Percentiles rank a stretch among this genome's conserved stretches.
Conservation (phyloP, 352 stramenopile species). For the Elongisporangium undulatum region DNA sequence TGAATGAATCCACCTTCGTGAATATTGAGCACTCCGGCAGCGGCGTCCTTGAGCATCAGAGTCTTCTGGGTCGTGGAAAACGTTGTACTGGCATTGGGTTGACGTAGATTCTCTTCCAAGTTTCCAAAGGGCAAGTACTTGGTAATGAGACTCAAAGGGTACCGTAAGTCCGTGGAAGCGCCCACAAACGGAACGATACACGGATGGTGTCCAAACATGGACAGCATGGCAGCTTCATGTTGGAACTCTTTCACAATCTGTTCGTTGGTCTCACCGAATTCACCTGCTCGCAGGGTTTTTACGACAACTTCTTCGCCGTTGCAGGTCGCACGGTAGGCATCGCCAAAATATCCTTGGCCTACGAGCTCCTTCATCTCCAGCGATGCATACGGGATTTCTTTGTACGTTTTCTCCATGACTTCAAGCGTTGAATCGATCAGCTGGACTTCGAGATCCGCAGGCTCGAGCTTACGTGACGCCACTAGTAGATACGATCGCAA, state of each 20-base stretch:
- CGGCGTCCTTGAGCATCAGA: conserved; percentile 67
- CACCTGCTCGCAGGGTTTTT: conserved; percentile 73
- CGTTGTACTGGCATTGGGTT: conserved; percentile 14
- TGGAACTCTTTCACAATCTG: conserved; percentile 82
- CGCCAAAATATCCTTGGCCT: conserved; percentile 72
- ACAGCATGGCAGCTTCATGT: conserved; percentile 72
- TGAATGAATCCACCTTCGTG: conserved; percentile 60
- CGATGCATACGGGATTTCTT: conserved; percentile 63
- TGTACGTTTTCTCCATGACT: conserved; percentile 68
- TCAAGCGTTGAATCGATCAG: conserved; percentile 61
- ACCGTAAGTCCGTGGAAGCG: conserved; percentile 62
- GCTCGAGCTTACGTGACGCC: conserved; percentile 26
- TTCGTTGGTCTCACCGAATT: conserved; percentile 66
- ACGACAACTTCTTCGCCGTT: conserved; percentile 74
- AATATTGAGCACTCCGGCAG: conserved; percentile 72
- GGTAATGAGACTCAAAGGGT: conserved; percentile 62
- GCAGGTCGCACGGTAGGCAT: conserved; percentile 60
- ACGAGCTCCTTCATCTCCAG: conserved; percentile 76
- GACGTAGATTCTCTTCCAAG: conserved; percentile 64
- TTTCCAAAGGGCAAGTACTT: conserved; percentile 72
- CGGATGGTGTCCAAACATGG: conserved; percentile 81
- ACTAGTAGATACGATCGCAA: conserved; percentile 72
- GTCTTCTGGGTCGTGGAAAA: conserved; percentile 44
- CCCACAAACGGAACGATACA: conserved; percentile 81
- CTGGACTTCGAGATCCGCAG: conserved; percentile 40